Evolutionary conservation across 2,329 filamentous ascomycete species (phyloP), one percentile per base, ranked within the genome.

Genomic region (Epicoccum nigrum): DNA sequence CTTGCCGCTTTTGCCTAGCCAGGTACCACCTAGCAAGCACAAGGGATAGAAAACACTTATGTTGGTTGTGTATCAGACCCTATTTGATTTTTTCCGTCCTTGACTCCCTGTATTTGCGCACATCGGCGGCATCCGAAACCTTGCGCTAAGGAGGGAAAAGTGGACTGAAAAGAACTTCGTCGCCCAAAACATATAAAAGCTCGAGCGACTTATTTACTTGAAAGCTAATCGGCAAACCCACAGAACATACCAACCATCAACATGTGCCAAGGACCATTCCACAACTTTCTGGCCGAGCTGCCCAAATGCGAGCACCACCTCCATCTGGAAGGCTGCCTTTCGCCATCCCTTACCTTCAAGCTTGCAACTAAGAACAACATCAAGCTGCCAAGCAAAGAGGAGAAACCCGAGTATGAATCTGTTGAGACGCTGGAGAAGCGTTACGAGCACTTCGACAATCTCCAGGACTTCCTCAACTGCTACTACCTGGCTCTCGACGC

Each of bases 251-350:
- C n/a, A 20, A 37, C 19, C 19, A 20, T 40, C 19, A 48, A 48
- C 13, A 43, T 45, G 39, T 52, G 48, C 32, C 55, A 55, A 46
- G 33, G 32, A 49, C 23, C 37, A 41, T 25, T 52, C 16, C 65
- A 67, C 51, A 32, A 48, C 12, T 63, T 68, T 37, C 51, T 64
- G 15, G 50, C 54, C 3, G 55, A 58, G 30, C 81, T 92, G 23
- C 89, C 89, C 57, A 92, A 92, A 77, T 89, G 86, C 74, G 89
- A 93, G 71, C 89, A 92, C 67, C 89, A 92, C 74, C 82, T 92
- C 45, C 89, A 93, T 69, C 80, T 93, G 27, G 89, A 92, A 73
- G 89, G 89, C 47, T 86, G 87, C 11, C 80, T 93, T 30, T 85
- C 86, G 32, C 87, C 89, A 1, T 75, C 80, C 47, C 78, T 91